These are phyloP conservation scores for Leishmania braziliensis DNA, from an alignment of 208 protist genomes.

Conservation along the genomic window DNA sequence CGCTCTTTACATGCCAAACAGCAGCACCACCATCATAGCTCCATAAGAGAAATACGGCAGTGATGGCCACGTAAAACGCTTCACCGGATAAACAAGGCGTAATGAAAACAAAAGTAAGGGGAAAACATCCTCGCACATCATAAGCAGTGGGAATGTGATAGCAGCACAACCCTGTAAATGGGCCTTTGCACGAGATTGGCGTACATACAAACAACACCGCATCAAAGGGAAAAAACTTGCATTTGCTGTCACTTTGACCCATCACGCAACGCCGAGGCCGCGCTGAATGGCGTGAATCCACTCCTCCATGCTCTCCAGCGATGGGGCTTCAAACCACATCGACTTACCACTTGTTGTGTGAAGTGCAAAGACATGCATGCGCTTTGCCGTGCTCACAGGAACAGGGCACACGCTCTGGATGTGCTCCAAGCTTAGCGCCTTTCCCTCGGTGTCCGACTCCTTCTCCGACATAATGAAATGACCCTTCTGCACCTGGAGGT, in stretches of 20 bases:
- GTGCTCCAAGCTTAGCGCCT: conserved; percentile 80
- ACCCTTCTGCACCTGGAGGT: conserved; percentile 70
- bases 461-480: conserved; percentile 78
- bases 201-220: neutral
- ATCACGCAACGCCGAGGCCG: conserved; percentile 70
- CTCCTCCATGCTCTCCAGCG: conserved; percentile 76
- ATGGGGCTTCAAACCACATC: conserved; percentile 83
- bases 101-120: neutral
- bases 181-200: neutral
- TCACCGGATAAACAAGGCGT: neutral
- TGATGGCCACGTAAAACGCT: neutral
- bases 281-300: conserved; percentile 83
- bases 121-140: neutral
- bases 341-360: conserved; percentile 85
- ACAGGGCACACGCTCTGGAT: conserved; percentile 84
- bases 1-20: neutral
- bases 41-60: too few relatives aligned
- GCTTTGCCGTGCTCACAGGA: conserved; percentile 49
- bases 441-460: conserved; percentile 69
- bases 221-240: neutral
- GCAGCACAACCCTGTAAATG: neutral
- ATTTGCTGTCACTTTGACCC: neutral
- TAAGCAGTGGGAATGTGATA: conserved; percentile 11
- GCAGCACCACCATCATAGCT: neutral
- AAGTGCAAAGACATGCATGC: conserved; percentile 80